Evolutionary conservation across 1,284 basidiomycete species (phyloP), one percentile per base, ranked within the genome.

Genomic region (Acaromyces ingoldii): DNA sequence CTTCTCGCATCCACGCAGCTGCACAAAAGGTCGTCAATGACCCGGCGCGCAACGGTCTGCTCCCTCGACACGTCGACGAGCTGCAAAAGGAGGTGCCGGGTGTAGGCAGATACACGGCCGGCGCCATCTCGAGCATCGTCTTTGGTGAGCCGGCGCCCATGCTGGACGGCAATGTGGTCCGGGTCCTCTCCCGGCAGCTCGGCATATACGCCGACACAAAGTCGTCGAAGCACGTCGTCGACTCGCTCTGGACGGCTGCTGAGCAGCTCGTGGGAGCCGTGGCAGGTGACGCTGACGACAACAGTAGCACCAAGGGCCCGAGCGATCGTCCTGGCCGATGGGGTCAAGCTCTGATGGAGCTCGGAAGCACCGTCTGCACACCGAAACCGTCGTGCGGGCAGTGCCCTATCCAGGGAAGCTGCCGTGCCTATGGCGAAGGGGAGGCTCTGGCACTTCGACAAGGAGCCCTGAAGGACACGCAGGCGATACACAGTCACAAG

Each of bases 41-140:
- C 28, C 47, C 55, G 1, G 26, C 36, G 21, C 45, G 61, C 88
- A 86, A 79, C 24, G 88, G 89, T 25, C 79, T 81, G 47, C 81
- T 98, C 7, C 93, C 93, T 0, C 79, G 83, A 46, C 86, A 86
- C 59, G 86, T 88, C 0, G 82, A 82, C 59, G 84, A 85, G 15
- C 83, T 98, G 80, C 85, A 93, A 76, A 82, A 84, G 48, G 81
- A 86, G 53, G 86, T 96, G 38, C 88, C 90, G 26, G 91, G 92
- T 1, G 86, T 96, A 31, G 91, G 91, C 30, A 80, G 89, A 33
- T 96, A 96, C 74, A 95, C 89, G 0, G 81, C 81, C 9, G 81
- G 72, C 17, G 72, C 72, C 3, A 70, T 74, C 11, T 65, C 60
- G 15, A 62, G 60, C 11, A 74, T 74, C 37, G 71, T 72, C 3